Conservation (phyloP, 2,329 filamentous ascomycete species). For the Fusarium subtropicale region DNA sequence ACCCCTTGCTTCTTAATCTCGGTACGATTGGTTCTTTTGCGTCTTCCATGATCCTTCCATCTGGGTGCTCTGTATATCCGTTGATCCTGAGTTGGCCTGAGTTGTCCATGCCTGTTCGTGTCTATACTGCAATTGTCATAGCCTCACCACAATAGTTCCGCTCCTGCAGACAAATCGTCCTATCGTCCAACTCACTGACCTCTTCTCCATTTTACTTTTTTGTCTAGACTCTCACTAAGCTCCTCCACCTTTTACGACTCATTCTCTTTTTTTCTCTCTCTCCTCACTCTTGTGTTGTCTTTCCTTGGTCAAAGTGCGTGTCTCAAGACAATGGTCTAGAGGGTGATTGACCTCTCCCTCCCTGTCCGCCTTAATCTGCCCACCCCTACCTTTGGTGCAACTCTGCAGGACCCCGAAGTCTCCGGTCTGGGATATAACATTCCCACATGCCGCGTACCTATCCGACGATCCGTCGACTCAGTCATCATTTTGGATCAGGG, state of each 20-base stretch:
- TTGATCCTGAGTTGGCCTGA: slow-evolving; percentile 4
- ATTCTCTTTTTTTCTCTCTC: slow-evolving; percentile 1
- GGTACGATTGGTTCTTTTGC: slow-evolving; percentile 22
- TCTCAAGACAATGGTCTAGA: not conserved
- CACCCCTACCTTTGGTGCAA: slow-evolving; percentile 19
- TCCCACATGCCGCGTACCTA: slow-evolving; percentile 44
- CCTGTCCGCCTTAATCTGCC: slow-evolving; percentile 13
- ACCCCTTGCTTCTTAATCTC: slow-evolving; percentile 17
- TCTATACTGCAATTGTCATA: slow-evolving; percentile 29
- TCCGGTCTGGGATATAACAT: slow-evolving; percentile 26
- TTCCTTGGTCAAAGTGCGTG: too few relatives aligned
- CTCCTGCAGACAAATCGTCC: not conserved
- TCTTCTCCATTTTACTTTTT: slow-evolving; percentile 12
- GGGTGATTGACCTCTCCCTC: not conserved
- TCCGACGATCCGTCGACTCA: slow-evolving; percentile 36
- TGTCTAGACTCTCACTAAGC: not conserved
- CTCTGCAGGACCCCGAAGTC: slow-evolving; percentile 19
- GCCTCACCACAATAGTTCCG: slow-evolving; percentile 15
- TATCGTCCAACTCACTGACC: slow-evolving; percentile 1
- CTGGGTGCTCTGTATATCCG: slow-evolving; percentile 1
- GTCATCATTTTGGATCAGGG: slow-evolving; percentile 32
- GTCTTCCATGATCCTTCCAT: slow-evolving; percentile 30
- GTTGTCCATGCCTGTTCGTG: too few relatives aligned
- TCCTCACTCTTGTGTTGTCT: not conserved
- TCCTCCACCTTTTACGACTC: slow-evolving; percentile 11